Base-by-base conservation (phyloP, 2,329 filamentous ascomycete genomes). In the Myrmaecium sp. region DNA sequence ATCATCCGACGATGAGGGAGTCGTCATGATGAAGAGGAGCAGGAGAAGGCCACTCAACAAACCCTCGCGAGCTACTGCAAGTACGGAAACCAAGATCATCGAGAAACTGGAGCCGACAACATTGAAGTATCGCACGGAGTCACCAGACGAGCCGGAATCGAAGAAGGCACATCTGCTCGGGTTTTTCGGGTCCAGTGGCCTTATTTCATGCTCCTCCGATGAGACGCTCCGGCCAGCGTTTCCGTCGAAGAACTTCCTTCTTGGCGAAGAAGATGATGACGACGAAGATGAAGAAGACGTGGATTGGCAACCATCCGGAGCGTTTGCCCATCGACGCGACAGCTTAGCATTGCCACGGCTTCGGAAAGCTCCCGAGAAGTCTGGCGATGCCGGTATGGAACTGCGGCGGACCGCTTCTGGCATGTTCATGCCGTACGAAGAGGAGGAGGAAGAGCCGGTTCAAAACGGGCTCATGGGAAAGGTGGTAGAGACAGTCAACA, bases 361-460 rank as follows among this genome's bases (percentile, higher is more conserved):
- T 11, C 11, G 10, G 28, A 40, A 25, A 16, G 31, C 20, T 33
- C 58, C 66, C 26, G 52, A 64, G 28, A 40, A 25, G 17, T 30
- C 20, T 33, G 58, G 66, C 26, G 52, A 64, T 3, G 52, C 55
- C 7, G 44, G 46, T 14, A 30, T 38, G n/a, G 30, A 28, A 5
- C 74, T 91, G 60, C 71, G 75, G 34, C 66, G 83, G 38, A 91
- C 81, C 12, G 62, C 72, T 26, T 89, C 81, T 20, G 83, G 82
- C 38, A 91, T 92, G 80, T 77, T 92, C 41, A 84, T 91, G 77
- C 80, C 82, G 5, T 77, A 74, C 39, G 78, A 83, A 39, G 76
- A 83, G 39, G 71, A 71, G 33, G 78, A 82, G 36, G 58, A 65
- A 27, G 62, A 68, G 51, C 46, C 62, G 21, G 50, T 57, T 3